phyloP scores from a whole-genome alignment of 2,329 filamentous ascomycete species.

The Drechslera avenae region DNA sequence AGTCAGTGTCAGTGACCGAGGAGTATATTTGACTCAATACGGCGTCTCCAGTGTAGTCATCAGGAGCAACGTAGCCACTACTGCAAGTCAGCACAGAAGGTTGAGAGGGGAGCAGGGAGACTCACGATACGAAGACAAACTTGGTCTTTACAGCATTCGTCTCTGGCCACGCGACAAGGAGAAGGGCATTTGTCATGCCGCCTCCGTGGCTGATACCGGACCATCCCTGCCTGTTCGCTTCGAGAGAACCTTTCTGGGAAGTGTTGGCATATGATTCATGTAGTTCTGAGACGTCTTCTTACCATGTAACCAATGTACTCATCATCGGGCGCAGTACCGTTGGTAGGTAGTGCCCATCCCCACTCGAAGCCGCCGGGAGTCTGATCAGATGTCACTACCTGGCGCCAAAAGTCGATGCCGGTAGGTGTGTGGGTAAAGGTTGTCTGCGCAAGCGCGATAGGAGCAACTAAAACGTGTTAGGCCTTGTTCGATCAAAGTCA shows the following conservation, averaged over 20 bases:
- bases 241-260: slow-evolving; percentile 36
- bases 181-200: slow-evolving; percentile 44
- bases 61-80: slow-evolving; percentile 64
- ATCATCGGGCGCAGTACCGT: slow-evolving; percentile 28
- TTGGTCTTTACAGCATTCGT: slow-evolving; percentile 36
- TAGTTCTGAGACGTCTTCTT: slow-evolving; percentile 1
- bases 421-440: slow-evolving; percentile 39
- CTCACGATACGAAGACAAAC: slow-evolving; percentile 41
- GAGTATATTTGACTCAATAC: slow-evolving; percentile 65
- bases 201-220: slow-evolving; percentile 46
- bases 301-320: slow-evolving; percentile 49
- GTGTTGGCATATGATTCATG: slow-evolving; percentile 14
- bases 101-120: not conserved
- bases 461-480: slow-evolving; percentile 22
- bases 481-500: not conserved
- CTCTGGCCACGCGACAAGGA: slow-evolving; percentile 43
- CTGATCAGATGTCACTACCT: slow-evolving; percentile 29
- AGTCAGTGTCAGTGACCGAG: slow-evolving; percentile 62
- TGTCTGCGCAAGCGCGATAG: slow-evolving; percentile 38
- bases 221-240: slow-evolving; percentile 39
- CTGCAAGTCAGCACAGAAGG: slow-evolving; percentile 13
- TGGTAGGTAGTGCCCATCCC: slow-evolving; percentile 42
- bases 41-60: slow-evolving; percentile 65
- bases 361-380: slow-evolving; percentile 44
- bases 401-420: slow-evolving; percentile 41